Evolutionary conservation across 2,329 filamentous ascomycete genomes (phyloP).

Genomic region (Aspergillus pseudonomiae): DNA sequence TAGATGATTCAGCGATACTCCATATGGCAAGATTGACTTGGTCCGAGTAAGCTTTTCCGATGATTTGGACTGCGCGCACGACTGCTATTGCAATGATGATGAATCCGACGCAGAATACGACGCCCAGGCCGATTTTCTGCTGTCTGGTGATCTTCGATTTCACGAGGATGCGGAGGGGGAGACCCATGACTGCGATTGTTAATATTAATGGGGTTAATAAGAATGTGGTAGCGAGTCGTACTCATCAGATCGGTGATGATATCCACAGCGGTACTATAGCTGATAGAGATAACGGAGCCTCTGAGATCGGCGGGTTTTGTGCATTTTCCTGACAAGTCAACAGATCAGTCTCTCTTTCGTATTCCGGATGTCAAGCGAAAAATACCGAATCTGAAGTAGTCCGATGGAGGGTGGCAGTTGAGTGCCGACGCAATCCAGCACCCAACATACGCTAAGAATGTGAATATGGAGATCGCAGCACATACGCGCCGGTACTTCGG

Average conservation of each 20-base stretch:
- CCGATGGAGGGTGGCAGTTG: conserved; percentile 23
- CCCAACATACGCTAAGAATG: conserved; percentile 16
- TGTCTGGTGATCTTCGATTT: conserved; percentile 28
- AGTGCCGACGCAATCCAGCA: conserved; percentile 23
- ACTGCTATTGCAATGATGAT: conserved; percentile 30
- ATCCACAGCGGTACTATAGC: conserved; percentile 26
- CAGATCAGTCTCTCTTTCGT: background rate
- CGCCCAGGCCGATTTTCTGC: conserved; percentile 31
- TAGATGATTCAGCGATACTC: conserved; percentile 23
- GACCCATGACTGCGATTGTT: conserved; percentile 30
- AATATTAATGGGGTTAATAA: background rate
- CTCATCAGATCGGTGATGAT: conserved; percentile 29
- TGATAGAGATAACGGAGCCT: conserved; percentile 22
- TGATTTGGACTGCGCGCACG: conserved; percentile 31
- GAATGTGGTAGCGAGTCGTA: conserved; percentile 7
- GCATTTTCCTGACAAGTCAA: conserved; percentile 18
- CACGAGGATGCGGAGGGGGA: conserved; percentile 33
- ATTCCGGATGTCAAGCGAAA: background rate
- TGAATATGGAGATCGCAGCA: conserved; percentile 16
- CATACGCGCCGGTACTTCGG: conserved; percentile 21
- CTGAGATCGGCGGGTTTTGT: conserved; percentile 17
- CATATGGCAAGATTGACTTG: conserved; percentile 22
- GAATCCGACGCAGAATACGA: conserved; percentile 32
- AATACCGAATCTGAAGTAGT: conserved; percentile 23
- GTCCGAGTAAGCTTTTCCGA: conserved; percentile 24